These are phyloP conservation scores for Wolfiporia cocos DNA, from an alignment of 1,284 basidiomycete species.

Conservation along the genomic window DNA sequence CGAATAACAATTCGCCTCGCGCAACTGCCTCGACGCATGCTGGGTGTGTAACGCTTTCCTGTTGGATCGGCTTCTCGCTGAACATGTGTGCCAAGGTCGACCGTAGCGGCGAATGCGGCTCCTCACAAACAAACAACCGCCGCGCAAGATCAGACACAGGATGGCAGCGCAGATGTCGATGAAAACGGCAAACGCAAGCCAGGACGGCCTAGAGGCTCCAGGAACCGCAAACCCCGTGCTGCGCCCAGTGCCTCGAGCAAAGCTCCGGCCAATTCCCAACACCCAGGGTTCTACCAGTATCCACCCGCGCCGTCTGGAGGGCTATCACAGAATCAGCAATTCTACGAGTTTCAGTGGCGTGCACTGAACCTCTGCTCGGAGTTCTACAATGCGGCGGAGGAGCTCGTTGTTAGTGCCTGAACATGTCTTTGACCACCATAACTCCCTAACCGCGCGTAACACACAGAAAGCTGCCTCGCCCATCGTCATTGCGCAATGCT, in stretches of 20 bases:
- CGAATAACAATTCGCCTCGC: conserved; percentile 24
- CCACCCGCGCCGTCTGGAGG: conserved; percentile 31
- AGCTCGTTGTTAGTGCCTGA: conserved; percentile 59
- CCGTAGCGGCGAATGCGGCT: conserved; percentile 13
- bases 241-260: conserved; percentile 23
- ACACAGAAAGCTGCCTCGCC: conserved; percentile 65
- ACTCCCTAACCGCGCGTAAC: conserved; percentile 5
- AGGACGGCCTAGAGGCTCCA: conserved; percentile 70
- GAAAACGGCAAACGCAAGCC: conserved; percentile 53
- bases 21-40: conserved; percentile 17
- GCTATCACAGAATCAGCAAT: conserved; percentile 64
- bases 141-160: conserved; percentile 13
- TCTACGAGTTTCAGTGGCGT: conserved; percentile 81
- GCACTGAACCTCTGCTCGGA: conserved; percentile 75
- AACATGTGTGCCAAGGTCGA: conserved; percentile 14
- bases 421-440: conserved; percentile 3
- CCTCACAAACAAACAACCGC: conserved; percentile 10
- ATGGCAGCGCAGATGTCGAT: conserved; percentile 20
- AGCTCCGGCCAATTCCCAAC: conserved; percentile 36
- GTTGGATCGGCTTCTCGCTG: conserved; percentile 8
- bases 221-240: conserved; percentile 50
- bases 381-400: conserved; percentile 79
- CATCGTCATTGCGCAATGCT: conserved; percentile 71
- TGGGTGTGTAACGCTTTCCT: conserved; percentile 21
- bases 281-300: conserved; percentile 33